These are phyloP conservation scores for Jamesozyma jinghongensis DNA, from an alignment of 805 yeast genomes.

Conservation along the genomic window DNA sequence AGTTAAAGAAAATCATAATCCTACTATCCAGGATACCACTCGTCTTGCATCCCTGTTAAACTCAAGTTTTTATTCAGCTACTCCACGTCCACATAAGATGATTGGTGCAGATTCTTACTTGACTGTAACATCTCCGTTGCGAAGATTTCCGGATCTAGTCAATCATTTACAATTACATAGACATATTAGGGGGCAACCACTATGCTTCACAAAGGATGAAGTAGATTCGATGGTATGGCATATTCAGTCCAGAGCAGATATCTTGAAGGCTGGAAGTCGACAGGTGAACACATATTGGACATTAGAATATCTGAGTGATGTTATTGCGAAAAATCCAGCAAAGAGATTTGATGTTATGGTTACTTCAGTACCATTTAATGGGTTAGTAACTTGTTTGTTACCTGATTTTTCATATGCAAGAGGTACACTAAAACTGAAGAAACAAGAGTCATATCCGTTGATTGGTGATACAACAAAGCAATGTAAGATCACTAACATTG, in stretches of 20 bases:
- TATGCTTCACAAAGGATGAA: constrained; percentile 29
- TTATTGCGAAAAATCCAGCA: constrained; percentile 6
- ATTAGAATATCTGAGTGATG: constrained; percentile 20
- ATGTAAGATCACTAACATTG: constrained; percentile 35
- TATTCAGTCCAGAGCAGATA: constrained; percentile 37
- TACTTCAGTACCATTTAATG: constrained; percentile 35
- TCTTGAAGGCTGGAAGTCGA: constrained; percentile 27
- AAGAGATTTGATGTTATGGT: constrained; percentile 31
- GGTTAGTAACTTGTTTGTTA: constrained; percentile 28
- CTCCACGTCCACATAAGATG: constrained; percentile 46
- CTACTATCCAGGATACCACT: constrained; percentile 35
- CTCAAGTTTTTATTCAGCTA: constrained; percentile 42
- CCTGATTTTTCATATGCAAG: constrained; percentile 24
- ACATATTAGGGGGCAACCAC: constrained; percentile 23
- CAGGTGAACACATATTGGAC: constrained; percentile 33
- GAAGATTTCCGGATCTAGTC: constrained; percentile 72
- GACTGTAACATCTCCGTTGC: constrained; percentile 80
- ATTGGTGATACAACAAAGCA: constrained; percentile 38
- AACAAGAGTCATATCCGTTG: constrained; percentile 22
- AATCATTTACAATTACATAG: constrained; percentile 70
- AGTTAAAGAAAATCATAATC: constrained; percentile 13
- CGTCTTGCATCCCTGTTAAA: constrained; percentile 39
- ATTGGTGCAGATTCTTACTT: constrained; percentile 56
- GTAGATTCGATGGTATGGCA: constrained; percentile 35
- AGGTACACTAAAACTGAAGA: constrained; percentile 25